Base-by-base conservation (phyloP, 345 rosid genomes). In the Pelargonium nanum region DNA sequence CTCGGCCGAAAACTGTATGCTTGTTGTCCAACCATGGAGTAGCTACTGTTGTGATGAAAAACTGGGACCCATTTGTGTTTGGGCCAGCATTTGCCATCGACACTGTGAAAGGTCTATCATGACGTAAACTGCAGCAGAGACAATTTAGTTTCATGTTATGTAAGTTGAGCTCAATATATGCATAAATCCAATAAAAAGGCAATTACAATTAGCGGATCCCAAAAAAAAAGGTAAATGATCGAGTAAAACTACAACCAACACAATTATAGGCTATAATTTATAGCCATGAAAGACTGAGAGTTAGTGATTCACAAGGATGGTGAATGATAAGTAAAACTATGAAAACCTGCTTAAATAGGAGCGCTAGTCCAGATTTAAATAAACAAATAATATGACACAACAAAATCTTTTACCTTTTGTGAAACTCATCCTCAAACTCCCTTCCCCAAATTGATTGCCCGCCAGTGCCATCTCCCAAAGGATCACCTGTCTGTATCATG, bases 371-470 rank as follows among this genome's bases (percentile, higher is more conserved):
- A 0, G 57, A 23, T 22, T 55, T 22, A 22, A 23, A 55, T 22
- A 22, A 22, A 50, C 16, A 22, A 55, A 55, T 1, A 55, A 22
- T 4, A 22, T 17, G 4, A 55, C 1, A 8, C 22, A 56, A 65
- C 4, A 60, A 60, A 58, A 56, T 45, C 13, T 5, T 40, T 56
- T 70, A 93, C 97, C 99, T 94, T 81, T 90, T 94, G 77, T 94
- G 99, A 74, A 94, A 90, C 80, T 94, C 99, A 40, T 90, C 99
- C 77, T 86, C 97, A 51, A 90, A 94, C 77, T 88, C 99, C 78
- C 97, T 86, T 58, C 99, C 99, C 99, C 99, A 90, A 40, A 94
- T 90, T 64, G 99, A 89, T 76, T 94, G 99, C 60, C 97, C 99
- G 63, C 97, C 99, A 51, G 97, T 94, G 60, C 99, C 99, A 77